Conservation (phyloP, 495 filamentous ascomycete genomes). For the Xylaria grammica region DNA sequence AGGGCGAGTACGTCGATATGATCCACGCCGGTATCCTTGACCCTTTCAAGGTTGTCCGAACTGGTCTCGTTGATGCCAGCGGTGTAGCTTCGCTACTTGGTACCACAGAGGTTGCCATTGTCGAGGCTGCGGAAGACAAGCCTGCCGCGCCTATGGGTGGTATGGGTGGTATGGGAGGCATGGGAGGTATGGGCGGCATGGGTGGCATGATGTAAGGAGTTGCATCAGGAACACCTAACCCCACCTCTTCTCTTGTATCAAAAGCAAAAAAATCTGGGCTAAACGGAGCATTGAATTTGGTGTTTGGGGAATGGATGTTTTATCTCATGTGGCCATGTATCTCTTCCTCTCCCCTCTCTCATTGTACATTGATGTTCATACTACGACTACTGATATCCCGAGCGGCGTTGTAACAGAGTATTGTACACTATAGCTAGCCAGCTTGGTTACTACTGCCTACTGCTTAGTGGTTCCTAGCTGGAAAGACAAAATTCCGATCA, state of each 20-base stretch:
- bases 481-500: conserved; percentile 1
- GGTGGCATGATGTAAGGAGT: conserved; percentile 59
- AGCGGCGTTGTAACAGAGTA: conserved; percentile 35
- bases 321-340: conserved; percentile 32
- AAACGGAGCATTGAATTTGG: conserved; percentile 40
- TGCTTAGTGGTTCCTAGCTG: conserved; percentile 17
- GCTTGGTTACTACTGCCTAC: conserved; percentile 14
- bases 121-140: conserved; percentile 96
- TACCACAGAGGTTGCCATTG: conserved; percentile 96
- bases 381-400: conserved; percentile 35
- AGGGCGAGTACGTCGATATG: conserved; percentile 99
- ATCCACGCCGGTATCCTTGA: conserved; percentile 95
- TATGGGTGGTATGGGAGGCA: conserved; percentile 72
- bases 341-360: conserved; percentile 35
- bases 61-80: conserved; percentile 89
- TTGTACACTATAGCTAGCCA: conserved; percentile 37
- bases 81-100: conserved; percentile 96
- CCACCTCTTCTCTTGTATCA: conserved; percentile 35
- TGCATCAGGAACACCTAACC: conserved; percentile 24
- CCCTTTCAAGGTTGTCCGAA: conserved; percentile 98
- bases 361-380: conserved; percentile 32
- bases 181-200: conserved; percentile 70
- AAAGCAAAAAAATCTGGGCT: conserved; percentile 34
- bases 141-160: conserved; percentile 57
- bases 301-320: conserved; percentile 39